Conservation (phyloP, 306 rosid species). For the Citrullus colocynthis region DNA sequence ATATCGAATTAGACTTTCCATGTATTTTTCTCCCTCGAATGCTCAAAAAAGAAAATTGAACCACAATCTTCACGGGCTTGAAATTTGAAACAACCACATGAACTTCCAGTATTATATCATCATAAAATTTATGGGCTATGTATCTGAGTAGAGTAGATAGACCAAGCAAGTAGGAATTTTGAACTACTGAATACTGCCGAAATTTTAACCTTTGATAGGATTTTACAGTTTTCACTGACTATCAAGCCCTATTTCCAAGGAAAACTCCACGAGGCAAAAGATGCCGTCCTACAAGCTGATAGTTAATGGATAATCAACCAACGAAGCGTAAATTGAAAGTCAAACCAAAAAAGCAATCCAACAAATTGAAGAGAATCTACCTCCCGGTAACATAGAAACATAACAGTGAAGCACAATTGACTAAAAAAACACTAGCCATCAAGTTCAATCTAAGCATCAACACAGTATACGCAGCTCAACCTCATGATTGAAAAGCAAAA, state of each 20-base stretch:
- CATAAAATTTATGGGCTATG: neutral
- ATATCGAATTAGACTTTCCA: neutral
- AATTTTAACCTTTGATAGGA: neutral
- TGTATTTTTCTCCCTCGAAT: neutral
- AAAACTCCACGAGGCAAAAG: neutral
- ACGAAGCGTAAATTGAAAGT: neutral
- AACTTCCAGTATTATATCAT: neutral
- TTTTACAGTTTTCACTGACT: neutral
- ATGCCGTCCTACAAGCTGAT: neutral
- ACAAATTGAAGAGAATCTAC: neutral
- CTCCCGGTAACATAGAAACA: neutral
- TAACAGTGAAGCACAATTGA: neutral
- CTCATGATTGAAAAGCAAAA: neutral
- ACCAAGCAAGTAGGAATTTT: neutral
- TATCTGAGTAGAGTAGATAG: neutral
- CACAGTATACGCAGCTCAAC: neutral
- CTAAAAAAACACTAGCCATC: neutral
- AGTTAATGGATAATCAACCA: neutral
- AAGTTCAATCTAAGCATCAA: neutral
- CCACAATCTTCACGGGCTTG: neutral
- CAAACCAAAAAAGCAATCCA: neutral
- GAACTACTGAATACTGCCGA: neutral
- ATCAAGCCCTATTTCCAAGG: neutral
- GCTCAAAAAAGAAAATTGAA: neutral
- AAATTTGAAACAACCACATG: neutral